Percentiles rank a stretch among this genome's conserved stretches.
Conservation (phyloP, 2,329 filamentous ascomycete species). For the Meredithiella fracta region DNA sequence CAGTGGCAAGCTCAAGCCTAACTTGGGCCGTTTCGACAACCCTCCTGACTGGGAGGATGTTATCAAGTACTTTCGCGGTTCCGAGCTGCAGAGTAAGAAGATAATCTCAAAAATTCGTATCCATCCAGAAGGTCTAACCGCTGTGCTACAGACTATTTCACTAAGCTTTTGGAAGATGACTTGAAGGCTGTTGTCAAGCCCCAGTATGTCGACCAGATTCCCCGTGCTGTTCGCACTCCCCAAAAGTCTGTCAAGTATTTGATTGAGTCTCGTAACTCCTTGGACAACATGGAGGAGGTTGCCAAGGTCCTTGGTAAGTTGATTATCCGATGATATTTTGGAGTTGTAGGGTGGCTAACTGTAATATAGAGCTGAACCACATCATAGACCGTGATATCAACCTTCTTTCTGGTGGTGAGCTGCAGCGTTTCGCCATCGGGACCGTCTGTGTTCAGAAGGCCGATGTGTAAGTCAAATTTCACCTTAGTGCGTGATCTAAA, state of each 20-base stretch:
- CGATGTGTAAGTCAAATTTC: conserved; percentile 40
- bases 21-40: conserved; percentile 86
- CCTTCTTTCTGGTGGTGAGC: conserved; percentile 85
- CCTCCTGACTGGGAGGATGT: conserved; percentile 99
- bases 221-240: conserved; percentile 70
- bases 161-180: conserved; percentile 91
- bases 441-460: conserved; percentile 90
- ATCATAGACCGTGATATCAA: conserved; percentile 85
- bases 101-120: background rate
- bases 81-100: conserved; percentile 77
- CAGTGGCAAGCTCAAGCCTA: conserved; percentile 95
- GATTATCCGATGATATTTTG: background rate
- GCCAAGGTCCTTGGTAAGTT: conserved; percentile 46
- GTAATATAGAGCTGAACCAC: conserved; percentile 51
- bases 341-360: conserved; percentile 17
- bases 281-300: conserved; percentile 69
- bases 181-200: conserved; percentile 97
- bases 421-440: conserved; percentile 94
- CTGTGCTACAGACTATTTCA: conserved; percentile 65
- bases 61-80: conserved; percentile 93
- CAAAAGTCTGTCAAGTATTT: conserved; percentile 66
- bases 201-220: conserved; percentile 97
- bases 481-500: conserved; percentile 16
- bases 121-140: background rate
- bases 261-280: conserved; percentile 57